Evolutionary conservation across 345 rosid genomes (phyloP), one percentile per base, ranked within the genome.

Genomic region (Eutrema japonicum): DNA sequence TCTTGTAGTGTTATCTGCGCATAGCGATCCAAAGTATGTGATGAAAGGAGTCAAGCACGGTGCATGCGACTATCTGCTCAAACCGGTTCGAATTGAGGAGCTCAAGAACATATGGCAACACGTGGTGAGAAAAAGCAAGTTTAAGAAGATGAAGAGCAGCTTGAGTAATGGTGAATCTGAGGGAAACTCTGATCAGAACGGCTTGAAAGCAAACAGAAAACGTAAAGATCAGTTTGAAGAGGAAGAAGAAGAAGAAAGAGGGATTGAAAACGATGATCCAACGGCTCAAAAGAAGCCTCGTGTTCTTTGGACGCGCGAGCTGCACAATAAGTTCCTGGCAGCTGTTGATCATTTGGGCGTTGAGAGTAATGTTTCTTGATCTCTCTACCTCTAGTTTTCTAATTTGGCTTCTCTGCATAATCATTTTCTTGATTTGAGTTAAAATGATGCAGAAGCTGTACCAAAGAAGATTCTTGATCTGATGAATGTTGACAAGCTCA

Each of bases 81-180:
- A 95, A 76, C 99, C 99, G 10, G 90, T 90, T 61, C 80, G 98
- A 51, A 71, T 87, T 13, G 96, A 95, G 86, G 96, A 88, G 83
- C 84, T 92, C 53, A 85, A 87, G 80, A 95, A 92, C 84, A 92
- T 95, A 81, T 95, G 96, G 96, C 99, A 95, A 73, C 99, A 95
- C 68, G 88, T 95, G 9, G 79, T 90, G 60, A 82, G 99, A 82
- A 89, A 90, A 82, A 55, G 83, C 83, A 90, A 82, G 58, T 7
- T 72, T 5, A 70, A 78, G 11, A 83, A 84, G 79, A 85, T 78
- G 87, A 82, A 40, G 91, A 81, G 61, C 48, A 54, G 32, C 40
- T 42, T 77, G 64, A 65, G 73, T 50, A 64, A 66, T 46, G 79
- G 68, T 50, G 86, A 79, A 38, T 67, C 77, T 13, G 49, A 29